Percentiles rank a stretch among this genome's conserved stretches.
Evolutionary conservation across 257 asterid species (phyloP).

Genomic region (Eucommia ulmoides): DNA sequence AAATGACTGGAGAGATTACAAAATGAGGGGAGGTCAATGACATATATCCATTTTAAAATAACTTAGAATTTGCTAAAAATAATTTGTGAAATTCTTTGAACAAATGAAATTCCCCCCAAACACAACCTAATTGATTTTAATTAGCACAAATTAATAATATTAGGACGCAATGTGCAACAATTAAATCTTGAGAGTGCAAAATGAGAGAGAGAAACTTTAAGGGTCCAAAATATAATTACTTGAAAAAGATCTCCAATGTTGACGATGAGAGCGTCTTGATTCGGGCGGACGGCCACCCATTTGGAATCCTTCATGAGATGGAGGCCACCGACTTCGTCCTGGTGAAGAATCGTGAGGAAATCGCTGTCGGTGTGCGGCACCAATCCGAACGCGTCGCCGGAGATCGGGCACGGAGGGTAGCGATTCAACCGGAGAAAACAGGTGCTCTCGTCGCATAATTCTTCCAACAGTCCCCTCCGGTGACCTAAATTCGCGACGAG

Average conservation of each 20-base stretch:
- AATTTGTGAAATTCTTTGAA: no score
- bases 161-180: no score
- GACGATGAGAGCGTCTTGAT: conserved; percentile 51
- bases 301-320: conserved; percentile 53
- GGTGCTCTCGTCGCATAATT: conserved; percentile 32
- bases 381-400: conserved; percentile 26
- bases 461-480: conserved; percentile 15
- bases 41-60: no score
- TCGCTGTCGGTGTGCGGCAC: conserved; percentile 76
- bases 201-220: no score
- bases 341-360: conserved; percentile 59
- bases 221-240: conserved; percentile 19
- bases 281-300: conserved; percentile 61
- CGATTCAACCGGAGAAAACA: conserved; percentile 56
- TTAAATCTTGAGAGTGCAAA: no score
- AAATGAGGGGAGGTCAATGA: no score
- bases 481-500: conserved; percentile 30
- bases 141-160: no score
- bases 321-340: conserved; percentile 76
- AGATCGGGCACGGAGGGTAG: conserved; percentile 37
- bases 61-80: no score
- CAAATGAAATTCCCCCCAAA: no score
- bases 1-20: no score
- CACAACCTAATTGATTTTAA: no score
- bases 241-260: conserved; percentile 81